Percentiles rank a stretch among this genome's conserved stretches.
These are phyloP conservation scores for Trichoderma oligosporum DNA, from an alignment of 2,329 filamentous ascomycete genomes.

Conservation along the genomic window DNA sequence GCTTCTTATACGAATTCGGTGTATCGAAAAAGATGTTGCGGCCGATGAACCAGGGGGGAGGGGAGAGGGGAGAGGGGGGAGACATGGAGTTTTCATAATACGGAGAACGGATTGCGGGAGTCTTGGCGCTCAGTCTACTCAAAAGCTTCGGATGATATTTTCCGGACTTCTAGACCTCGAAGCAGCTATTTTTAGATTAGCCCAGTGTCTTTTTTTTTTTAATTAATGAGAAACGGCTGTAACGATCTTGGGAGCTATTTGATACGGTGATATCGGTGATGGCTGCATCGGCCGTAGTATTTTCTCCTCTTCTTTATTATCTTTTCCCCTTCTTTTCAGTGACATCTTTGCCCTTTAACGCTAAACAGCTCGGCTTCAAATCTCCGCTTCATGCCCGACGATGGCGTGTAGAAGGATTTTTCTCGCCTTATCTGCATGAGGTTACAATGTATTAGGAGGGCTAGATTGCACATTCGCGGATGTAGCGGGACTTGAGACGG, in stretches of 20 bases:
- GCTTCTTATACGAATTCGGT: neutral
- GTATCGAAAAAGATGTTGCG: neutral
- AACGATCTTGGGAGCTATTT: neutral
- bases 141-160: slow-evolving; percentile 1
- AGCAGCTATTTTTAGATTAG: slow-evolving; percentile 2
- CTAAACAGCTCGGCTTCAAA: neutral
- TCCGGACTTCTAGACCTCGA: slow-evolving; percentile 15
- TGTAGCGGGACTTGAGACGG: neutral
- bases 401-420: neutral
- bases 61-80: too few relatives aligned
- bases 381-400: slow-evolving; percentile 9
- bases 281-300: neutral
- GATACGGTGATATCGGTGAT: neutral
- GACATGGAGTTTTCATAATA: neutral
- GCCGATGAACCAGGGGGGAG: neutral
- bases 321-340: neutral
- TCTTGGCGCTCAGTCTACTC: neutral
- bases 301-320: too few relatives aligned
- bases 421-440: neutral
- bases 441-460: neutral
- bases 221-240: slow-evolving; percentile 17
- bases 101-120: neutral
- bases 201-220: neutral
- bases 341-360: neutral
- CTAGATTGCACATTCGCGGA: neutral